These are phyloP conservation scores for Aotearoamyces nothofagi DNA, from an alignment of 2,329 filamentous ascomycete species.

Conservation along the genomic window DNA sequence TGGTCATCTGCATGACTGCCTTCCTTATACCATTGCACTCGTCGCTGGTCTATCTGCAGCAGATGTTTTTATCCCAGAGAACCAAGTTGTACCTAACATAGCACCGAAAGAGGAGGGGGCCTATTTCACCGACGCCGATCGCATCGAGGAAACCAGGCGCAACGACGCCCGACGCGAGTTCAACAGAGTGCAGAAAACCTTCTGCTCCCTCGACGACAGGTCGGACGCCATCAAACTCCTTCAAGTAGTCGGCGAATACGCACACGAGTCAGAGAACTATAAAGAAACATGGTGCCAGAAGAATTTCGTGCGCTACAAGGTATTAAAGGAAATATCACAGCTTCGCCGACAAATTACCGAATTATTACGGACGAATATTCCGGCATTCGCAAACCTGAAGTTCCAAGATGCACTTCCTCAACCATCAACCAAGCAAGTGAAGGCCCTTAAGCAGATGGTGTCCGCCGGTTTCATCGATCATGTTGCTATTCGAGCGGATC, in stretches of 20 bases:
- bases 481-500: conserved; percentile 79
- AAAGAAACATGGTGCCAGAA: conserved; percentile 61
- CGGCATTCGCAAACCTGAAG: conserved; percentile 41
- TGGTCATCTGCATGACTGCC: conserved; percentile 66
- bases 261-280: conserved; percentile 56
- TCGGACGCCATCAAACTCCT: conserved; percentile 85
- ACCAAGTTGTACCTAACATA: conserved; percentile 50
- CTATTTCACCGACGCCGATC: conserved; percentile 48
- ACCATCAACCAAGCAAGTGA: conserved; percentile 53
- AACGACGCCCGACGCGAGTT: conserved; percentile 44
- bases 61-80: conserved; percentile 75
- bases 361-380: conserved; percentile 62
- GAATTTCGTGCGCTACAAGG: conserved; percentile 79
- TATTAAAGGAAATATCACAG: conserved; percentile 72
- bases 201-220: conserved; percentile 66
- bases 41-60: conserved; percentile 80
- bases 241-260: conserved; percentile 77
- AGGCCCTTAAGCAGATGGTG: conserved; percentile 77
- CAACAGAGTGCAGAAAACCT: conserved; percentile 61
- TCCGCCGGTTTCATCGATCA: conserved; percentile 91
- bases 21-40: conserved; percentile 74
- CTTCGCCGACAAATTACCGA: conserved; percentile 71
- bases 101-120: conserved; percentile 32
- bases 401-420: conserved; percentile 40
- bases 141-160: conserved; percentile 54